Conservation (phyloP, 805 yeast species). For the Zygotorulaspora florentina region DNA sequence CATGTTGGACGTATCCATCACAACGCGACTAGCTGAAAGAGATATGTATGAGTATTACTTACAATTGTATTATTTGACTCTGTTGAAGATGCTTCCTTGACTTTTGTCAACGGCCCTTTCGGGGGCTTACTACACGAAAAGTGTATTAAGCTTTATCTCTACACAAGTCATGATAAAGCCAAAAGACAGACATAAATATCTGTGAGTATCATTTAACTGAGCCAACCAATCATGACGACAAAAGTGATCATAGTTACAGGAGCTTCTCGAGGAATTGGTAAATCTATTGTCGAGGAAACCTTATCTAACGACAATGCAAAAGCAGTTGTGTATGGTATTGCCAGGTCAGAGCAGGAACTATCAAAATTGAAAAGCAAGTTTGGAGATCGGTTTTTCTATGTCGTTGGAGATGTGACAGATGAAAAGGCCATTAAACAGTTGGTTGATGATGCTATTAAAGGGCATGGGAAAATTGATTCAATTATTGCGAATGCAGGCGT, state of each 20-base stretch:
- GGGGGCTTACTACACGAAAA: not conserved
- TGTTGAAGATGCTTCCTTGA: not conserved
- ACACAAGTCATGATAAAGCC: not conserved
- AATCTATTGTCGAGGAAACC: slow-evolving; percentile 58
- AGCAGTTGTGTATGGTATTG: slow-evolving; percentile 58
- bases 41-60: not conserved
- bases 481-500: slow-evolving; percentile 79
- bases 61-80: not conserved
- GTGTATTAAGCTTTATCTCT: not conserved
- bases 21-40: not conserved
- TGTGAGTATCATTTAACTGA: too few species aligned
- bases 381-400: slow-evolving; percentile 48
- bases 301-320: slow-evolving; percentile 30
- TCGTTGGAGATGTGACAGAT: slow-evolving; percentile 62
- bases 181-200: not conserved
- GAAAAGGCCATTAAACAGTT: slow-evolving; percentile 31
- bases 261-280: slow-evolving; percentile 76
- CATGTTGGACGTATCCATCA: slow-evolving; percentile 32
- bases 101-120: not conserved
- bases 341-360: slow-evolving; percentile 56
- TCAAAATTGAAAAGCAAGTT: slow-evolving; percentile 40
- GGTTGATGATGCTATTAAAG: slow-evolving; percentile 42
- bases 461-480: slow-evolving; percentile 58
- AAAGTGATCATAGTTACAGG: slow-evolving; percentile 52
- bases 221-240: slow-evolving; percentile 10